These are phyloP conservation scores for Ministeria vibrans DNA, from an alignment of 78 protist genomes.

Conservation along the genomic window DNA sequence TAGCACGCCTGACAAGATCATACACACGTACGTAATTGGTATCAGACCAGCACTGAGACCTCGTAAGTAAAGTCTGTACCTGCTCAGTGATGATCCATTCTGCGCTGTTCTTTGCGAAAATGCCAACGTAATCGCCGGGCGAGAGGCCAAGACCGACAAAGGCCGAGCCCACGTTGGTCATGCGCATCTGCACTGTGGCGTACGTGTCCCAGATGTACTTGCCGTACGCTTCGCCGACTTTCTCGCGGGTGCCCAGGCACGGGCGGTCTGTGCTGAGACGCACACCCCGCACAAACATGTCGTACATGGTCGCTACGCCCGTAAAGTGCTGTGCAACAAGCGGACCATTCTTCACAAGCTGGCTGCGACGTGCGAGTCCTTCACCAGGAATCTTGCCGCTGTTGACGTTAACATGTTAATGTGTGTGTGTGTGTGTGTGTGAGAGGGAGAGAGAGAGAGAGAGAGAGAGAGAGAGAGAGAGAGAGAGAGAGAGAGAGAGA, in stretches of 20 bases:
- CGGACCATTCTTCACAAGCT: background rate
- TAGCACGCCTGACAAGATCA: slow-evolving; percentile 47
- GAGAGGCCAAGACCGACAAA: background rate
- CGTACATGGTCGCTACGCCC: background rate
- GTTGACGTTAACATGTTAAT: background rate
- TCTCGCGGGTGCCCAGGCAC: background rate
- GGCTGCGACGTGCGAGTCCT: background rate
- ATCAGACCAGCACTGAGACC: slow-evolving; percentile 36
- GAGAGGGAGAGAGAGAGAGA: slow-evolving; percentile 2
- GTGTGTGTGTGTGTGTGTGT: background rate
- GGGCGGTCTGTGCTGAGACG: background rate
- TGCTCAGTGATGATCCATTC: slow-evolving; percentile 69
- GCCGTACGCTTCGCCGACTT: too few relatives aligned
- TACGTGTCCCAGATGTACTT: background rate
- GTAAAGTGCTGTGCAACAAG: background rate
- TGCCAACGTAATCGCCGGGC: slow-evolving; percentile 22
- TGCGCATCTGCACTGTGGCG: too few relatives aligned
- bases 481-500: slow-evolving; percentile 18
- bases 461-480: slow-evolving; percentile 18
- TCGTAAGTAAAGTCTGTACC: slow-evolving; percentile 24
- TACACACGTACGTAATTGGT: slow-evolving; percentile 1
- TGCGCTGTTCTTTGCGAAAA: slow-evolving; percentile 50
- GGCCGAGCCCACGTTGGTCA: background rate
- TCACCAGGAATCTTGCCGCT: background rate
- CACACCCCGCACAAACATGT: background rate